Base-by-base conservation (phyloP, 2,329 filamentous ascomycete species). In the Pseudocercospora macadamiae region DNA sequence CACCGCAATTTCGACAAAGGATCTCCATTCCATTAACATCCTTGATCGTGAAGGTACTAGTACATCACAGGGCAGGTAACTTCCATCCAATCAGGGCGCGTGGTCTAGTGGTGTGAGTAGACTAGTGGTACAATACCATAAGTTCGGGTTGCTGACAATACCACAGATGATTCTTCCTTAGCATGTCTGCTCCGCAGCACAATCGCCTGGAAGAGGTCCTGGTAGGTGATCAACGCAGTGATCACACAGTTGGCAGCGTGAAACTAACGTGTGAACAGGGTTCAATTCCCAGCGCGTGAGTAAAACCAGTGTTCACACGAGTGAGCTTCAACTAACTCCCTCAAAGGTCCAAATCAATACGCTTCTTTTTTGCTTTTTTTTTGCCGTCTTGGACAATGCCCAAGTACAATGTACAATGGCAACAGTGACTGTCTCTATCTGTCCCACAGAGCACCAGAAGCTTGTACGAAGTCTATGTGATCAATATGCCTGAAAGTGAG, bases 161-260 rank as follows among this genome's bases (percentile, higher is more conserved):
- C 28, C 28, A 32, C 28, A 32, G 28, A 51, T 51, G 30, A 51
- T 51, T 34, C 48, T 36, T 51, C 48, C 30, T 51, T 51, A 51
- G 48, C 48, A 51, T 12, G 14, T 10, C 4, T 48, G 23, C 16
- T 2, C 3, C 44, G 9, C n/a, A 10, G 44, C 12, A 6, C 6
- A 7, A 32, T 32, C 28, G 28, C 28, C 6, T 32, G 28, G 28
- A 32, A 32, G 28, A 32, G 28, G 28, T 32, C 28, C 28, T 32
- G 28, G n/a, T n/a, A n/a, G n/a, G n/a, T n/a, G n/a, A n/a, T n/a
- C n/a, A n/a, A n/a, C n/a, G n/a, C n/a, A n/a, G n/a, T n/a, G n/a
- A n/a, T n/a, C n/a, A n/a, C n/a, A n/a, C n/a, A n/a, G n/a, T n/a
- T n/a, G n/a, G n/a, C n/a, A n/a, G n/a, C n/a, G n/a, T n/a, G n/a